Percentiles rank a stretch among this genome's conserved stretches.
These are phyloP conservation scores for Physaria fendleri DNA, from an alignment of 345 rosid species.

Conservation along the genomic window DNA sequence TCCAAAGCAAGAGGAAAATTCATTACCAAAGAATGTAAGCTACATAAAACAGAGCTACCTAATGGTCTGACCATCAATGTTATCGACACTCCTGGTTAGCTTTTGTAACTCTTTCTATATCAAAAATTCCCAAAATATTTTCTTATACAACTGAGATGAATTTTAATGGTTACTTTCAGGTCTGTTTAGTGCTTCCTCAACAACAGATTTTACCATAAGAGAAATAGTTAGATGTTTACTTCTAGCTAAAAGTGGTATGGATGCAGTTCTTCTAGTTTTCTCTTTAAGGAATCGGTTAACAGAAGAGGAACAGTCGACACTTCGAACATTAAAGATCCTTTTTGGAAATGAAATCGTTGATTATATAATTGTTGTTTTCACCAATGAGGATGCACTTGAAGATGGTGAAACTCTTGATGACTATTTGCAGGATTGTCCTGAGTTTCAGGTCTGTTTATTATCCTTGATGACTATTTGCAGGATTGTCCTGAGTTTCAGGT, in stretches of 20 bases:
- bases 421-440: constrained; percentile 16
- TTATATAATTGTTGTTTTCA: constrained; percentile 27
- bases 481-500: no score
- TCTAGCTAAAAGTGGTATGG: constrained; percentile 18
- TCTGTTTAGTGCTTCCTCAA: constrained; percentile 20
- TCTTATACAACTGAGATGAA: not conserved
- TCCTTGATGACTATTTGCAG: no score
- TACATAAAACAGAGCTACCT: constrained; percentile 23
- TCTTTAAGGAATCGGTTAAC: constrained; percentile 22
- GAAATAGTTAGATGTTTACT: constrained; percentile 22
- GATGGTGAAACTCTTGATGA: constrained; percentile 19
- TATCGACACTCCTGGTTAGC: constrained; percentile 87
- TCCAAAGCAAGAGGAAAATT: constrained; percentile 44
- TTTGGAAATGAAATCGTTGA: constrained; percentile 20
- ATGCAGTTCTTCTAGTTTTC: constrained; percentile 28
- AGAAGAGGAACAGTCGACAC: constrained; percentile 22
- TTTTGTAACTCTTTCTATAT: not conserved
- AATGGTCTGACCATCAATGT: constrained; percentile 75
- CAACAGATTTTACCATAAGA: constrained; percentile 14
- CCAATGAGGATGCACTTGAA: constrained; percentile 19
- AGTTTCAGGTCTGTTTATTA: constrained; percentile 10
- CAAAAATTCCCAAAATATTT: not conserved
- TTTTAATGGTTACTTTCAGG: constrained; percentile 8
- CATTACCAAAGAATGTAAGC: constrained; percentile 18
- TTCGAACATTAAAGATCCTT: constrained; percentile 10